These are phyloP conservation scores for Euryodendron excelsum DNA, from an alignment of 148 eudicot species.

Conservation along the genomic window DNA sequence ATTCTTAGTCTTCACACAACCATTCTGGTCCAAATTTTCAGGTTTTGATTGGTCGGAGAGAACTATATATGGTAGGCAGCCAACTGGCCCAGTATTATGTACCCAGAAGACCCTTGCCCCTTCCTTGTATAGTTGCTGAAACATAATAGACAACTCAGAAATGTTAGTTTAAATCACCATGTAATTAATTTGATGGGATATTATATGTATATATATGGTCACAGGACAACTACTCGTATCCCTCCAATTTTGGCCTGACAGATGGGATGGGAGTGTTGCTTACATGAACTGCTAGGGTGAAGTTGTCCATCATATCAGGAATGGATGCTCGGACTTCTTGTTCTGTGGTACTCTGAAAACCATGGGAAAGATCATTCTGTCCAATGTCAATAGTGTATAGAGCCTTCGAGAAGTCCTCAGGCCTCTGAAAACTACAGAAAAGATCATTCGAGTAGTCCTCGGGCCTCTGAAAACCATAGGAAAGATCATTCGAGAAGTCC, in stretches of 20 bases:
- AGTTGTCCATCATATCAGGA: neutral
- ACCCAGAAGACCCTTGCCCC: slow-evolving; percentile 16
- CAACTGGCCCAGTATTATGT: slow-evolving; percentile 11
- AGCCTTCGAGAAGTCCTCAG: no score
- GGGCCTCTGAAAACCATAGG: no score
- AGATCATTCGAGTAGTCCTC: no score
- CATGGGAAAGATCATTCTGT: no score
- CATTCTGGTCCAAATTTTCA: neutral
- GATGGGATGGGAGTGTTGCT: neutral
- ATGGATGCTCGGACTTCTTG: neutral
- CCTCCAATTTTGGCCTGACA: neutral
- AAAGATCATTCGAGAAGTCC: no score
- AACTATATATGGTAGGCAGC: slow-evolving; percentile 10
- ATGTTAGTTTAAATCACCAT: neutral
- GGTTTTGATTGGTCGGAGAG: neutral
- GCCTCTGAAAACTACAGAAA: no score
- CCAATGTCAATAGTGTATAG: no score
- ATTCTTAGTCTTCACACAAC: neutral
- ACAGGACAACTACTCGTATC: neutral
- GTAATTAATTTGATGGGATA: neutral
- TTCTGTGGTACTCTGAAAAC: no score
- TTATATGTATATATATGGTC: neutral
- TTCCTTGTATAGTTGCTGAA: neutral
- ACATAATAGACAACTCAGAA: neutral
- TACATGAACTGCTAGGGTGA: slow-evolving; percentile 9